Conservation (phyloP, 306 rosid genomes). For the Pyrus bretschneideri region DNA sequence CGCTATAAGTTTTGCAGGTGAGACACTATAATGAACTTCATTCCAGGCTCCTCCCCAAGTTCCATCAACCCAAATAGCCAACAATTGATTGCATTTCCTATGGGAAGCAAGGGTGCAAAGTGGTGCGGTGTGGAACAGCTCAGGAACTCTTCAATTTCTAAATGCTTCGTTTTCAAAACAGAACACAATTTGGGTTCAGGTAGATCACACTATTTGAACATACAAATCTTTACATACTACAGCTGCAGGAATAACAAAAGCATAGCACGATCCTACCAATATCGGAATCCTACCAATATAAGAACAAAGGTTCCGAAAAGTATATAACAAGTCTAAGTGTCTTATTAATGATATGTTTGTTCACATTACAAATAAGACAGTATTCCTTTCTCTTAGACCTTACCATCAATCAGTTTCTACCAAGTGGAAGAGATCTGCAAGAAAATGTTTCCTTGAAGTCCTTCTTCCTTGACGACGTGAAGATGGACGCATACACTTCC, state of each 20-base stretch:
- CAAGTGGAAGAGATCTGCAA: conserved; percentile 92
- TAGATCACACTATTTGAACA: neutral
- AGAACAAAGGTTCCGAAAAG: neutral
- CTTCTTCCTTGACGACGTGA: conserved; percentile 73
- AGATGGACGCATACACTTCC: conserved; percentile 79
- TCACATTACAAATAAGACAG: conserved; percentile 2
- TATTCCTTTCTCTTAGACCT: neutral
- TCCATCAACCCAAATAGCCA: neutral
- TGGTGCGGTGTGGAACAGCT: neutral
- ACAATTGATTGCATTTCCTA: no score
- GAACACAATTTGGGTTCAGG: neutral
- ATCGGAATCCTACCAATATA: neutral
- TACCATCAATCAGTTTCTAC: conserved; percentile 56
- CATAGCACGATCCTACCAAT: neutral
- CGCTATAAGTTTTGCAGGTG: neutral
- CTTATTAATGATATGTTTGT: neutral
- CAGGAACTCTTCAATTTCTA: neutral
- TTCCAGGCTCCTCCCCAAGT: neutral
- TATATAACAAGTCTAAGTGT: neutral
- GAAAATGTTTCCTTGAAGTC: conserved; percentile 65
- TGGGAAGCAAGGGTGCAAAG: neutral
- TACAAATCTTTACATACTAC: neutral
- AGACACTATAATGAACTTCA: neutral
- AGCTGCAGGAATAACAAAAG: neutral
- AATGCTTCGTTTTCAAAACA: neutral